phyloP scores from a whole-genome alignment of 75 land plant species.

The Cunninghamia lanceolata region DNA sequence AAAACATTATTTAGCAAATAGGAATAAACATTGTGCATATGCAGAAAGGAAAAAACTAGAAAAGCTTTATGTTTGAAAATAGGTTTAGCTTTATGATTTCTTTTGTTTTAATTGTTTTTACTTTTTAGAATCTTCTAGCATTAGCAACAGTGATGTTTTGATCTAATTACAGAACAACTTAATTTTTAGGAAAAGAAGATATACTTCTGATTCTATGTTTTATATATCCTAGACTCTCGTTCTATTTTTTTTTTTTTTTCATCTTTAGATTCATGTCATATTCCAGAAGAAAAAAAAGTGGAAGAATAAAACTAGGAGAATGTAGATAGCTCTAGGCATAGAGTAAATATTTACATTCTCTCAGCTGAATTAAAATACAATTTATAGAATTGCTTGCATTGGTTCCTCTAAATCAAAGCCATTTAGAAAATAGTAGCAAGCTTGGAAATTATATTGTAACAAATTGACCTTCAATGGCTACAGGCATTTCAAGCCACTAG shows the following conservation, averaged over 20 bases:
- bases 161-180: neutral
- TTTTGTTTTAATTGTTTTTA: neutral
- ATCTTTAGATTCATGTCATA: neutral
- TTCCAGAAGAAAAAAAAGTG: neutral
- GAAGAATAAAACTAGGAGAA: neutral
- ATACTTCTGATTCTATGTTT: neutral
- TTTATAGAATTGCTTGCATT: neutral
- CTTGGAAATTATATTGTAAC: neutral
- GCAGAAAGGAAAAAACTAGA: neutral
- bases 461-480: neutral
- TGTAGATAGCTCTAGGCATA: neutral
- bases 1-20: neutral
- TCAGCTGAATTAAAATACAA: neutral
- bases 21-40: neutral
- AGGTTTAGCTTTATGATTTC: neutral
- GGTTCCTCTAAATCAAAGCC: neutral
- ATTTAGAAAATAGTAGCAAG: neutral
- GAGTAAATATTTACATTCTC: neutral
- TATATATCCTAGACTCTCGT: neutral
- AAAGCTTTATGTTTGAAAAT: neutral
- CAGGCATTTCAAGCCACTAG: neutral
- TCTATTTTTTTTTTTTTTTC: neutral
- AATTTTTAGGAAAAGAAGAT: neutral
- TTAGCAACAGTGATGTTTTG: neutral
- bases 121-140: too few relatives aligned